Evolutionary conservation across 129 eudicot genomes (phyloP).

Genomic region (Flaveria bidentis): DNA sequence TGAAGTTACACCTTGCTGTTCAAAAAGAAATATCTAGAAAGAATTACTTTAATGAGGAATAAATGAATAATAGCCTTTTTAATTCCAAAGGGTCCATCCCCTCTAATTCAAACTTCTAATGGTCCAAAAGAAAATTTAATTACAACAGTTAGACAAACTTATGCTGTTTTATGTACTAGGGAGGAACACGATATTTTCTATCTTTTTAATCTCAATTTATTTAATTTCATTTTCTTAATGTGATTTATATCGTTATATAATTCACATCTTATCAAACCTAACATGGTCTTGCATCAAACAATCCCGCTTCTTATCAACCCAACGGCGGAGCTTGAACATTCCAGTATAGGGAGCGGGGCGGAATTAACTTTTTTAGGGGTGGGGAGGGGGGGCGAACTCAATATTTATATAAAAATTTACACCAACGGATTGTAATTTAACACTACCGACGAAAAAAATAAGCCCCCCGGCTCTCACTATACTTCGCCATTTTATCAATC

Average conservation of each 20-base stretch:
- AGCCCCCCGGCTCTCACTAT: no score
- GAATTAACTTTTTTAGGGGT: no score
- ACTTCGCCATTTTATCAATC: not conserved
- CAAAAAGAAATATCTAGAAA: not conserved
- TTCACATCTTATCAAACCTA: not conserved
- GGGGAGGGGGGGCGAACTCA: no score
- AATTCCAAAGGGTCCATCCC: conserved; percentile 20
- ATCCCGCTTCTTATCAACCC: not conserved
- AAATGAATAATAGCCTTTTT: not conserved
- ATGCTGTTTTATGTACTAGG: conserved; percentile 8
- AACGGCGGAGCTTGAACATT: no score
- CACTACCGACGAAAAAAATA: no score
- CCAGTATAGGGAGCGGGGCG: no score
- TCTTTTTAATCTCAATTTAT: not conserved
- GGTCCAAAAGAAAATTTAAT: conserved; percentile 19
- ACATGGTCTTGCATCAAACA: not conserved
- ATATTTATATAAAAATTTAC: no score
- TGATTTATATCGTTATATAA: not conserved
- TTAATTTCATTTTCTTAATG: not conserved
- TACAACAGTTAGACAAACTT: conserved; percentile 27
- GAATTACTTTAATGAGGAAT: not conserved
- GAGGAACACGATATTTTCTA: not conserved
- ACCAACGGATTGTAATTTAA: no score
- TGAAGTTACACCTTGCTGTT: no score
- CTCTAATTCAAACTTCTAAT: conserved; percentile 11